Conservation (phyloP, 192 early-diverging fungal species). For the Spizellomyces sp. region DNA sequence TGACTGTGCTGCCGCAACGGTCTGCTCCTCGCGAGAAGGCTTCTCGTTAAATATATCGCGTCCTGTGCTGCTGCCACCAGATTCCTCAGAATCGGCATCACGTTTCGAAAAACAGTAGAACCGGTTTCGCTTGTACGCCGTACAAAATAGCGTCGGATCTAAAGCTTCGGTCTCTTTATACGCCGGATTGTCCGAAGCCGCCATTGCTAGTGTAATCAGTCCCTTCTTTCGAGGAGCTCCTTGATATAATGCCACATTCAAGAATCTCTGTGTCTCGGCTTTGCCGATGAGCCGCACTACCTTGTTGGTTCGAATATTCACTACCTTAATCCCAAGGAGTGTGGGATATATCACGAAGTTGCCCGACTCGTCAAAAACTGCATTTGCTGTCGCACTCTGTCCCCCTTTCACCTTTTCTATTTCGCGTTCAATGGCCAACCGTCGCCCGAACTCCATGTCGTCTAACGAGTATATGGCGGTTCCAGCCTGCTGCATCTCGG, state of each 20-base stretch:
- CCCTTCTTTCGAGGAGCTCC: constrained; percentile 82
- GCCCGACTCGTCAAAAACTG: constrained; percentile 89
- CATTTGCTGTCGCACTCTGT: constrained; percentile 42
- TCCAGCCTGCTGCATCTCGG: constrained; percentile 88
- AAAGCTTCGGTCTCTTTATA: constrained; percentile 62
- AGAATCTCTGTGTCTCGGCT: constrained; percentile 85
- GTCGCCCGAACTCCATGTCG: constrained; percentile 97
- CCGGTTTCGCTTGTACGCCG: constrained; percentile 87
- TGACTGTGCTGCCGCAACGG: constrained; percentile 65
- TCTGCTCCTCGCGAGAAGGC: constrained; percentile 93
- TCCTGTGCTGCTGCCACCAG: constrained; percentile 43
- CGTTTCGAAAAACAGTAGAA: constrained; percentile 92
- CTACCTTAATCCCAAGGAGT: constrained; percentile 94
- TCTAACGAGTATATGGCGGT: constrained; percentile 79
- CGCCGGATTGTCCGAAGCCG: constrained; percentile 82
- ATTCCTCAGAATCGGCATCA: constrained; percentile 60
- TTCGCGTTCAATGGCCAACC: constrained; percentile 87
- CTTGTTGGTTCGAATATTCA: constrained; percentile 85
- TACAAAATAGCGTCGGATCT: constrained; percentile 90
- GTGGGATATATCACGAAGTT: constrained; percentile 89
- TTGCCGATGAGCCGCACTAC: constrained; percentile 86
- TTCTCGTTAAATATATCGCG: constrained; percentile 98
- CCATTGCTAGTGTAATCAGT: constrained; percentile 73
- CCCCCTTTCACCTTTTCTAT: constrained; percentile 68
- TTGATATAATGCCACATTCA: constrained; percentile 89